Evolutionary conservation across 306 rosid species (phyloP).

Genomic region (Castanea mollissima): DNA sequence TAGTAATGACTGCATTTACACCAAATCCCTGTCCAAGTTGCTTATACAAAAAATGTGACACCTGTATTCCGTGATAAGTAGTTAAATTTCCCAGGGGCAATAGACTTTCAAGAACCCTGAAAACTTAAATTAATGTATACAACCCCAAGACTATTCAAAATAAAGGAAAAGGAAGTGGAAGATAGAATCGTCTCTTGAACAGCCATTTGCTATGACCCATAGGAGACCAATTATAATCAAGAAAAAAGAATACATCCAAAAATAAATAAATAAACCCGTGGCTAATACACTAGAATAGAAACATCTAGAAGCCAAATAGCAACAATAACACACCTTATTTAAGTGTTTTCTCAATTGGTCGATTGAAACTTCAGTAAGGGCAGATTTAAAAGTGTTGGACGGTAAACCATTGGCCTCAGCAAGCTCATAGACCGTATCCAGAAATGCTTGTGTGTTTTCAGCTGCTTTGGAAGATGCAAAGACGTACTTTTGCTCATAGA

Average conservation of each 20-base stretch:
- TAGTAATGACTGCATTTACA: constrained; percentile 79
- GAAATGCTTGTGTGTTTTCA: constrained; percentile 48
- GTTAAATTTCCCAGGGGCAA: neutral
- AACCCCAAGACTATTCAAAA: neutral
- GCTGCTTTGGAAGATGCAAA: constrained; percentile 41
- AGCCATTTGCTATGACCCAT: neutral
- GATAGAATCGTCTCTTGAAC: neutral
- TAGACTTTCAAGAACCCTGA: neutral
- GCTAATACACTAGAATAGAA: constrained; percentile 7
- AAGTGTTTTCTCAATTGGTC: constrained; percentile 53
- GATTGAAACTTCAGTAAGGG: constrained; percentile 51
- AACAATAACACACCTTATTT: constrained; percentile 54
- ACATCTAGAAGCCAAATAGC: neutral
- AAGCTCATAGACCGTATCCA: constrained; percentile 66
- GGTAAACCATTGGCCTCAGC: constrained; percentile 80
- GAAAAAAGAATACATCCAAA: constrained; percentile 9
- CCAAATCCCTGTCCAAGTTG: constrained; percentile 66
- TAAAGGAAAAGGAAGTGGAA: neutral
- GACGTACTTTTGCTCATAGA: constrained; percentile 60
- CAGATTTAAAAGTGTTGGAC: constrained; percentile 53
- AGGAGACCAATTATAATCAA: constrained; percentile 3
- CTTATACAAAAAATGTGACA: constrained; percentile 49
- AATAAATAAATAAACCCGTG: neutral
- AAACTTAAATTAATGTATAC: neutral
- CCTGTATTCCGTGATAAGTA: constrained; percentile 42